Evolutionary conservation across 1,284 basidiomycete genomes (phyloP), one percentile per base, ranked within the genome.

Genomic region (Moesziomyces antarcticus): DNA sequence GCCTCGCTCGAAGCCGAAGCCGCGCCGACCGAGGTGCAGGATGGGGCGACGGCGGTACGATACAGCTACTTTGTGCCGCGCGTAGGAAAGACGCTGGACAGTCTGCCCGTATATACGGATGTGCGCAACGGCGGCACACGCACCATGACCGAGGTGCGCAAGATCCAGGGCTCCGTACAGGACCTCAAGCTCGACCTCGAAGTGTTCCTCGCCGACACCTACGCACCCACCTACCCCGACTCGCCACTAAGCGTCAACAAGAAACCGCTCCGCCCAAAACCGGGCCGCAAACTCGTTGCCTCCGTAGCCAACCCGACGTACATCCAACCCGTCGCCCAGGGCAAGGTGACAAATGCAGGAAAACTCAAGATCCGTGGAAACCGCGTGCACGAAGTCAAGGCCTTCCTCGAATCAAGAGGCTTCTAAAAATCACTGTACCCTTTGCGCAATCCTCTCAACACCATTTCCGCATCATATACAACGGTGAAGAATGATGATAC

Each of bases 61-160:
- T 67, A 80, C 54, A 62, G 54, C 40, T 80, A 80, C 63, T 80
- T 73, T 53, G 74, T 80, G 24, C 70, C 74, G 0, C 73, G 78
- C 14, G 76, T 80, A 6, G 78, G 78, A 16, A 62, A 71, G 45
- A 62, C 62, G 6, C 53, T 48, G 41, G 59, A 60, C 40, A 64
- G 48, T 5, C 57, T 76, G n/a, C 78, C 78, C 24, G 78, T 80
- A 24, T 80, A 80, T 57, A 65, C 74, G 13, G 73, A 78, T 41
- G 30, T 72, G 2, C 73, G 76, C 27, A 66, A 73, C 45, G 74
- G 73, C 25, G 73, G 76, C 18, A 72, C 60, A 0, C 61, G 70
- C 20, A 67, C 46, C 44, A 59, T 77, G 25, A 80, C 78, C 21
- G 69, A 73, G 37, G 25, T 80, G 1, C 73, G 78, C 24, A 76